phyloP scores from a whole-genome alignment of 2,329 filamentous ascomycete genomes.

The Neopestalotiopsis rosae region DNA sequence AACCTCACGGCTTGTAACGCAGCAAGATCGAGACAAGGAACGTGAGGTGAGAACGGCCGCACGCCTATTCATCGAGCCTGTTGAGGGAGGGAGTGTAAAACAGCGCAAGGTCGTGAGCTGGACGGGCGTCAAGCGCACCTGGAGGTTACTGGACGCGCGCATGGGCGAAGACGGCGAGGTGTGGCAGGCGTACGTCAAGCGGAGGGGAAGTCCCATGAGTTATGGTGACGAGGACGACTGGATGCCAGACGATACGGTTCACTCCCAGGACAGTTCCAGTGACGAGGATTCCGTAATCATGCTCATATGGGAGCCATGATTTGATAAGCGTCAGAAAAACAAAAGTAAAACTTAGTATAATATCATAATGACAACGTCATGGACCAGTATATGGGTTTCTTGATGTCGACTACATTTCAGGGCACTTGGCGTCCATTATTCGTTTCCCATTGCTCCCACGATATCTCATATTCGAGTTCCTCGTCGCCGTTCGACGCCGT shows the following conservation, averaged over 20 bases:
- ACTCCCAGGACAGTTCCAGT: constrained; percentile 31
- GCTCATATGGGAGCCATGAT: constrained; percentile 42
- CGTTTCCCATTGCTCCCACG: too few species aligned
- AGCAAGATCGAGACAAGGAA: constrained; percentile 19
- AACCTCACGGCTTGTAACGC: constrained; percentile 18
- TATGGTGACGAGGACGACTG: constrained; percentile 27
- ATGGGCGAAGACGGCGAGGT: constrained; percentile 42
- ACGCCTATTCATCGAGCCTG: constrained; percentile 39
- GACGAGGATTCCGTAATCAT: constrained; percentile 46
- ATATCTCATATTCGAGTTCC: too few species aligned
- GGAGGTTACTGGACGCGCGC: constrained; percentile 46
- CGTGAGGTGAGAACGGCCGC: constrained; percentile 25
- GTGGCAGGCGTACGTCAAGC: constrained; percentile 53
- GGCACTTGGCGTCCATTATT: background rate
- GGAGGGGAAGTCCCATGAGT: constrained; percentile 20
- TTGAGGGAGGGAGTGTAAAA: constrained; percentile 27
- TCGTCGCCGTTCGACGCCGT: too few species aligned
- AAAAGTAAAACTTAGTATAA: background rate
- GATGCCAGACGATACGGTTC: constrained; percentile 25
- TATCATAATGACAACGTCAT: background rate
- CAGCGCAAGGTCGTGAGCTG: constrained; percentile 39
- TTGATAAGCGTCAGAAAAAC: background rate
- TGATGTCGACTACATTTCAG: background rate
- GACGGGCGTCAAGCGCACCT: constrained; percentile 43
- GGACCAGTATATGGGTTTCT: too few species aligned